Percentiles rank a stretch among this genome's conserved stretches.
phyloP scores from a whole-genome alignment of 116 monocot genomes.

The Cymodocea nodosa region DNA sequence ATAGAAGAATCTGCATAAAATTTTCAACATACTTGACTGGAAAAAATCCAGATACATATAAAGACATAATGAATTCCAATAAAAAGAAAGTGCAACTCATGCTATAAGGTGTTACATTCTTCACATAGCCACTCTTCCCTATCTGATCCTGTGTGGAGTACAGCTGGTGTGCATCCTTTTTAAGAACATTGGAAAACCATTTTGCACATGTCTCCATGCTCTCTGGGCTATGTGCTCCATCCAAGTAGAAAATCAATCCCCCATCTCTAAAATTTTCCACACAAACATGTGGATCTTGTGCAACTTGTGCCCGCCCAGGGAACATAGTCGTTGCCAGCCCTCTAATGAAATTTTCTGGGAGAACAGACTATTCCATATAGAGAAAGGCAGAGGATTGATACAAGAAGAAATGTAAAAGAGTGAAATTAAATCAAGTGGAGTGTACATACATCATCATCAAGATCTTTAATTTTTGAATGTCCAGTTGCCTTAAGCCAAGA shows the following conservation, averaged over 20 bases:
- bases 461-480: constrained; percentile 16
- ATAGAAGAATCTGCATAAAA: constrained; percentile 65
- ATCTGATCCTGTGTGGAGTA: constrained; percentile 7
- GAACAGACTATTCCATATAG: constrained; percentile 22
- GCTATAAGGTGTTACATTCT: constrained; percentile 15
- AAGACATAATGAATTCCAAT: not conserved
- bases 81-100: not conserved
- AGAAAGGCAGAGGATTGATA: not conserved
- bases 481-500: constrained; percentile 65
- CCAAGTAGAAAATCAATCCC: constrained; percentile 67
- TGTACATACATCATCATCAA: constrained; percentile 29
- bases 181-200: constrained; percentile 77
- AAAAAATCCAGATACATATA: not conserved
- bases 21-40: not conserved
- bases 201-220: constrained; percentile 80
- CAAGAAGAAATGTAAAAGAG: not conserved
- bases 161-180: constrained; percentile 16
- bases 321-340: constrained; percentile 49
- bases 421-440: not conserved
- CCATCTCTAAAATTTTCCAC: constrained; percentile 11
- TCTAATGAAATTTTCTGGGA: constrained; percentile 58
- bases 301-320: constrained; percentile 79
- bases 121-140: constrained; percentile 5
- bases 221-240: constrained; percentile 97
- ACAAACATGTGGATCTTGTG: constrained; percentile 29